Base-by-base conservation (phyloP, 1,284 basidiomycete genomes). In the Mycosarcoma mackinlayi region DNA sequence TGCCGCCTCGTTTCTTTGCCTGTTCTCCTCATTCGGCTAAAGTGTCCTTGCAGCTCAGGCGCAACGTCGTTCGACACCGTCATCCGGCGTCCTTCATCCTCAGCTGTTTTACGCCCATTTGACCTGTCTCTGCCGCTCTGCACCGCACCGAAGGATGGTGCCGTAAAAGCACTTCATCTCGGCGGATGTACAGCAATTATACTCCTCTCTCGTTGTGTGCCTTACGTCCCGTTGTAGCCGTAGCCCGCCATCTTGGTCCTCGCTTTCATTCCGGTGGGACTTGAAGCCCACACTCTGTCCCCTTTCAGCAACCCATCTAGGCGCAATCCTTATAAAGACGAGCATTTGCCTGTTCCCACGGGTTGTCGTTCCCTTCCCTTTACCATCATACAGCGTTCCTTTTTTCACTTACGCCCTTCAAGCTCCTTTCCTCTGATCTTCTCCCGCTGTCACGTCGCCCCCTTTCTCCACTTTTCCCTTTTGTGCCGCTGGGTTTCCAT, bases 51-150 rank as follows among this genome's bases (percentile, higher is more conserved):
- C 61, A 64, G 49, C 39, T n/a, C 47, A 44, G 54, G 28, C 37
- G 60, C 60, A 56, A 38, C 48, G 53, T 52, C 44, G 54, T 57
- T 52, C 18, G 48, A 52, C 60, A 56, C 39, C 38, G 34, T 52
- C 54, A 18, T 6, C 13, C 23, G 14, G 7, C 11, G 13, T 18
- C 21, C 13, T 24, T 40, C 39, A 23, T 40, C 40, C n/a, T 16
- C 27, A 16, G 14, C 40, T 42, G 24, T n/a, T n/a, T n/a, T n/a
- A n/a, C n/a, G n/a, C n/a, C n/a, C n/a, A n/a, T n/a, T 18, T 33
- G 4, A 13, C 27, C 25, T 25, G 41, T 42, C 23, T 3, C 19
- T 19, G 27, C 27, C n/a, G 40, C 40, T 7, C 24, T 37, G 34
- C 9, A 33, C 46, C 25, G 34, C 21, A 35, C 30, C 24, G n/a